These are phyloP conservation scores for Byssothecium circinans DNA, from an alignment of 2,329 filamentous ascomycete species.

Conservation along the genomic window DNA sequence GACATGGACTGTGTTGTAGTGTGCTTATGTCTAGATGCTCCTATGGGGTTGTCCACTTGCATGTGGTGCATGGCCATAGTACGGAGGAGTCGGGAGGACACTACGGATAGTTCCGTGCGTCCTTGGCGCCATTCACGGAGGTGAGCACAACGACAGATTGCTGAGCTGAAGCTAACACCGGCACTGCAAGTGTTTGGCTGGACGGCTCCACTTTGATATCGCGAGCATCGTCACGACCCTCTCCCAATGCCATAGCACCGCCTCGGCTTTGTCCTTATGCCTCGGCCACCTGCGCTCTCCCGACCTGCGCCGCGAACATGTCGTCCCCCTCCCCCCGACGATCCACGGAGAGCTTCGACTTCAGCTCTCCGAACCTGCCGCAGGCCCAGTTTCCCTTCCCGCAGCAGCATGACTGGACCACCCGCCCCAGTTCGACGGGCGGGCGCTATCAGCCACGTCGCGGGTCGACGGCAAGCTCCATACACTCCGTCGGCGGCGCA, in stretches of 20 bases:
- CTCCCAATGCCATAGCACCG: slow-evolving; percentile 9
- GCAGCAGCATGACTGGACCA: slow-evolving; percentile 60
- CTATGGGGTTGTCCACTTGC: no score
- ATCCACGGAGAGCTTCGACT: slow-evolving; percentile 54
- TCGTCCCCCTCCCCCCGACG: slow-evolving; percentile 48
- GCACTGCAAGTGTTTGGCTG: no score
- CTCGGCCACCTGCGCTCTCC: slow-evolving; percentile 32
- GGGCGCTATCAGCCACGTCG: slow-evolving; percentile 62
- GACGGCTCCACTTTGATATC: no score
- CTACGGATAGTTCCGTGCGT: no score
- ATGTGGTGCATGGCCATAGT: no score
- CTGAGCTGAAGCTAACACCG: no score
- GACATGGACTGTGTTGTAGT: no score
- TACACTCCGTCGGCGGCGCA: slow-evolving; percentile 82
- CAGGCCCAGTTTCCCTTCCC: slow-evolving; percentile 58
- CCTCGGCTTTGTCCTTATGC: slow-evolving; percentile 27
- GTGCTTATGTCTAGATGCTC: no score
- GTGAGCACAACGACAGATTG: no score
- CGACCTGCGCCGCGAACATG: slow-evolving; percentile 37
- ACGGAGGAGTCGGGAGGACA: no score
- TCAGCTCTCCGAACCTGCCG: slow-evolving; percentile 47
- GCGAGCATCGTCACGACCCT: not conserved
- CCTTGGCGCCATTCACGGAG: no score
- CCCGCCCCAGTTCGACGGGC: slow-evolving; percentile 51
- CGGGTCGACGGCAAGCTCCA: slow-evolving; percentile 84